Conservation (phyloP, 768 basidiomycete genomes). For the Thelephora aurantiotincta region DNA sequence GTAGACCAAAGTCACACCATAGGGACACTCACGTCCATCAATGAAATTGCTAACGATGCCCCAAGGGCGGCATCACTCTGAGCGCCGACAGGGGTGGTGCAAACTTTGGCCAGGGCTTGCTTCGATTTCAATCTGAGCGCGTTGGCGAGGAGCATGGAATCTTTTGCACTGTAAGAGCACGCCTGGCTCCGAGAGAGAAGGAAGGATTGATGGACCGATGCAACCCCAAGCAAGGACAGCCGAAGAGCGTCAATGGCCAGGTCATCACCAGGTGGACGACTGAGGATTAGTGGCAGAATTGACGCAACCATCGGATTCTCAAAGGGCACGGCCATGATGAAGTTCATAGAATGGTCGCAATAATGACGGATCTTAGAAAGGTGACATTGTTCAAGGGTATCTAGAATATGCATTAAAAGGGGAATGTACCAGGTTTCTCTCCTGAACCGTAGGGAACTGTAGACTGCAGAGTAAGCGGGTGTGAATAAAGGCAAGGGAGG, state of each 20-base stretch:
- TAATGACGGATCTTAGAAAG: constrained; percentile 25
- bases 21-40: constrained; percentile 23
- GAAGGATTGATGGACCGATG: constrained; percentile 29
- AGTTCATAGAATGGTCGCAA: constrained; percentile 30
- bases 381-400: constrained; percentile 31
- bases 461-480: neutral
- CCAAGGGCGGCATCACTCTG: constrained; percentile 17
- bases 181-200: constrained; percentile 20
- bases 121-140: constrained; percentile 21
- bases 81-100: constrained; percentile 16
- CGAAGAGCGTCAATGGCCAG: constrained; percentile 25
- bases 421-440: constrained; percentile 31
- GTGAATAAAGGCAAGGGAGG: neutral
- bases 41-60: constrained; percentile 16
- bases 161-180: constrained; percentile 9
- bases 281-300: constrained; percentile 27
- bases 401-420: constrained; percentile 33
- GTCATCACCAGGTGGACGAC: constrained; percentile 22
- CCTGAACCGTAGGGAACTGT: constrained; percentile 29
- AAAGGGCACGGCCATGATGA: constrained; percentile 30
- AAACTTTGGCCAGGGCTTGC: constrained; percentile 19
- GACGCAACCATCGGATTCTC: constrained; percentile 29
- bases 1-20: constrained; percentile 3
- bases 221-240: constrained; percentile 23
- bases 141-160: constrained; percentile 22